These are phyloP conservation scores for Tephrocybe sp. DNA, from an alignment of 768 basidiomycete genomes.

Conservation along the genomic window DNA sequence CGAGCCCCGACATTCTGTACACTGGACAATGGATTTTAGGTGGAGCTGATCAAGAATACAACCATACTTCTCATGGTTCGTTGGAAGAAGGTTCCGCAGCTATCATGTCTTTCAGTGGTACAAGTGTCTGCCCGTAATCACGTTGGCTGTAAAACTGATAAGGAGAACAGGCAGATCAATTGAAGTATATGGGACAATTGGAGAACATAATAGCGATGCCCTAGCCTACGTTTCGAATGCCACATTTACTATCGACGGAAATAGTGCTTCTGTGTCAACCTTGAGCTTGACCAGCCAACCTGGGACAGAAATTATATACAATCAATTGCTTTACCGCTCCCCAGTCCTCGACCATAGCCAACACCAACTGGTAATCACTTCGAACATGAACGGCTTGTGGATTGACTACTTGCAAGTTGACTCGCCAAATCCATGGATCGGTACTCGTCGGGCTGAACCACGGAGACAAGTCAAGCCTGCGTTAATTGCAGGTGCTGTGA, in stretches of 20 bases:
- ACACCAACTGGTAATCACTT: constrained; percentile 4
- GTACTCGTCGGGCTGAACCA: too few relatives aligned
- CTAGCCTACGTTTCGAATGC: constrained; percentile 9
- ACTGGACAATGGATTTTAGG: constrained; percentile 3
- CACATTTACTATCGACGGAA: constrained; percentile 7
- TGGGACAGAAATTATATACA: not conserved
- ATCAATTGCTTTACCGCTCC: constrained; percentile 5
- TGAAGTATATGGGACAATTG: constrained; percentile 14
- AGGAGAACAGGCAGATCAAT: constrained; percentile 5
- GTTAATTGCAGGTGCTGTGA: not conserved
- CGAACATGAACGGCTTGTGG: constrained; percentile 6
- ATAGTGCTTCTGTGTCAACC: not conserved
- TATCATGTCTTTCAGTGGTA: constrained; percentile 7
- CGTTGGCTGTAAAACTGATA: not conserved
- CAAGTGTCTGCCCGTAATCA: not conserved
- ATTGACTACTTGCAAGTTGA: constrained; percentile 9
- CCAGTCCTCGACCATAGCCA: constrained; percentile 2
- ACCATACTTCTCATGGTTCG: constrained; percentile 6
- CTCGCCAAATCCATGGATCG: not conserved
- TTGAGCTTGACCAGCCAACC: constrained; percentile 6
- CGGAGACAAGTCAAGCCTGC: not conserved
- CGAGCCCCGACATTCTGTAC: constrained; percentile 1
- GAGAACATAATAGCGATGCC: constrained; percentile 8
- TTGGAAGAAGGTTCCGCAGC: constrained; percentile 3
- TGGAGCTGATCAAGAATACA: constrained; percentile 1